A percentile compares a stretch with the other conserved stretches of the same genome.
These are phyloP conservation scores for Ascochyta fabae DNA, from an alignment of 2,329 filamentous ascomycete genomes.

Conservation along the genomic window DNA sequence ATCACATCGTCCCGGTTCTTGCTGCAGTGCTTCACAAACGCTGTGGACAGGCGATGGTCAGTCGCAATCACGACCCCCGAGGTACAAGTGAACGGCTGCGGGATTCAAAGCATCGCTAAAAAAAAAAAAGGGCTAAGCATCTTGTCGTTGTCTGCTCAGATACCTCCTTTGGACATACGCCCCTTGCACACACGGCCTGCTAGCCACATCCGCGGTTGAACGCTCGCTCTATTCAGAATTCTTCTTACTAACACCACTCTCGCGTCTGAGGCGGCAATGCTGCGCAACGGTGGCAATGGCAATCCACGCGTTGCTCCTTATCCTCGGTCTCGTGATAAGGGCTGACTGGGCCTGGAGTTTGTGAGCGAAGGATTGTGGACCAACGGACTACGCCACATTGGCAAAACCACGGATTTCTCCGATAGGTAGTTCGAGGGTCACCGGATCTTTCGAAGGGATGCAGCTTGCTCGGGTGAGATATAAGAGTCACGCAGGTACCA, in stretches of 20 bases:
- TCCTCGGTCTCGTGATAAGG: background rate
- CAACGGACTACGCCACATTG: conserved; percentile 7
- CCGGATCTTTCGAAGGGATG: background rate
- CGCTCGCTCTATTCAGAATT: conserved; percentile 1
- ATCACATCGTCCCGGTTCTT: background rate
- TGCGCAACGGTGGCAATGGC: conserved; percentile 4
- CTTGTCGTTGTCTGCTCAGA: background rate
- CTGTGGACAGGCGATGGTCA: background rate
- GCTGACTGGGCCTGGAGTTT: background rate
- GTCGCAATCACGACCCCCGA: background rate
- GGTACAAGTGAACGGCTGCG: background rate
- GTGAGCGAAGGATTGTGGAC: conserved; percentile 1
- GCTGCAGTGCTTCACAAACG: background rate
- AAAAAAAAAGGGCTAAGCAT: background rate
- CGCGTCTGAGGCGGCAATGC: conserved; percentile 1
- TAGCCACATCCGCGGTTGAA: background rate
- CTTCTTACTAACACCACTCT: conserved; percentile 3
- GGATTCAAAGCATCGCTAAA: background rate
- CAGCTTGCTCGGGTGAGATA: background rate
- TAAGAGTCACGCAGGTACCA: conserved; percentile 2
- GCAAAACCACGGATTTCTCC: background rate
- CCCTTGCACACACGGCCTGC: conserved; percentile 1
- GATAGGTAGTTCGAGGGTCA: background rate
- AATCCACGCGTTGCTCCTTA: background rate
- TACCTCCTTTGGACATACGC: conserved; percentile 3